Evolutionary conservation across 2,329 filamentous ascomycete genomes (phyloP), one percentile per base, ranked within the genome.

Genomic region (Botryotinia convoluta): DNA sequence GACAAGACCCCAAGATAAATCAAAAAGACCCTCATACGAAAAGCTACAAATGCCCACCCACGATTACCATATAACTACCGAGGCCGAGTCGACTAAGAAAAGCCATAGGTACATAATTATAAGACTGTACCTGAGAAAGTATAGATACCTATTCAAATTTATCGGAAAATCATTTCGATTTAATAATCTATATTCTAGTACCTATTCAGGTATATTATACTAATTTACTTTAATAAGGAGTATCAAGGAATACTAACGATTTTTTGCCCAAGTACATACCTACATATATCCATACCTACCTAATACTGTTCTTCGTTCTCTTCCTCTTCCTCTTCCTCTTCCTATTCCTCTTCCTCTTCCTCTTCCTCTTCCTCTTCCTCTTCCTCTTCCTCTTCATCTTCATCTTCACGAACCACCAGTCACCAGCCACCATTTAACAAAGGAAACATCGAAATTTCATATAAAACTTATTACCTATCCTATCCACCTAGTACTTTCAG

Each of bases 61-160:
- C 39, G 39, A 64, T 45, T 45, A 32, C 61, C 61, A 64, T 64
- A 44, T n/a, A 29, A 64, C 61, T 64, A 32, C 61, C 61, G 61
- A 64, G n/a, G 45, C 61, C 48, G 26, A 51, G 48, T 26, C 48
- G 61, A 16, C 22, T 29, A 44, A 29, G 37, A 42, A 63, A 37
- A 44, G 37, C 37, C 37, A 44, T 44, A 29, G n/a, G 48, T 10
- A 16, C 32, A n/a, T 12, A 20, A 20, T 26, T 48, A 44, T 14
- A 10, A 26, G 60, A 20, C 39, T 62, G 61, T 63, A 44, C 39
- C 61, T 63, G 61, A 29, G 39, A 63, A 7, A 29, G 60, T 4
- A 16, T n/a, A 63, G 7, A n/a, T n/a, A n/a, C 3, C 35, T n/a
- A 3, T n/a, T 26, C 20, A 0, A 12, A 16, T 60, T 14, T 26